Conservation (phyloP, 2,329 filamentous ascomycete species). For the Ambrosiella xylebori region DNA sequence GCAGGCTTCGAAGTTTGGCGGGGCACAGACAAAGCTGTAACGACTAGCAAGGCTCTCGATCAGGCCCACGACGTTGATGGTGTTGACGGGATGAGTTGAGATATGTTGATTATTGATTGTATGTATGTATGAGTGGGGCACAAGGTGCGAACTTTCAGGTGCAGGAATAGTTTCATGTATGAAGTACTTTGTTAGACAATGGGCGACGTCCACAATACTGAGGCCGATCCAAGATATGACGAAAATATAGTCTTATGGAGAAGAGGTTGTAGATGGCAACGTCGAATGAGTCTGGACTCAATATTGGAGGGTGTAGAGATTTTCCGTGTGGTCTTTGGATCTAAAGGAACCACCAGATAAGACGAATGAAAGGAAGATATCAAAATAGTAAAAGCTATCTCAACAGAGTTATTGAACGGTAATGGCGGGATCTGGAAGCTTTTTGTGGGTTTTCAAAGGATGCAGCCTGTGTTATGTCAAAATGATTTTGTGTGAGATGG, state of each 20-base stretch:
- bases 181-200: too few relatives aligned
- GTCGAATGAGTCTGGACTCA: background rate
- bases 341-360: background rate
- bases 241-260: too few relatives aligned
- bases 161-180: too few relatives aligned
- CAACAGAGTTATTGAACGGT: background rate
- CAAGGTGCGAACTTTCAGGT: background rate
- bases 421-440: background rate
- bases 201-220: too few relatives aligned
- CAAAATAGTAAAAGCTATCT: background rate
- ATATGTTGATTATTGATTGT: background rate
- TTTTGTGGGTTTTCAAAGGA: background rate
- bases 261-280: background rate
- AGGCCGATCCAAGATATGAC: too few relatives aligned
- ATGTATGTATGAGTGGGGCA: background rate
- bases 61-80: background rate
- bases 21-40: constrained; percentile 1
- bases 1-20: background rate
- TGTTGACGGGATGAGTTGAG: background rate
- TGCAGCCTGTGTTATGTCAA: background rate
- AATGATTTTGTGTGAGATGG: background rate
- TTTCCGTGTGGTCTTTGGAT: background rate
- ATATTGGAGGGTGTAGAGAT: background rate
- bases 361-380: background rate
- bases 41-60: background rate